Base-by-base conservation (phyloP, 306 rosid species). In the Malus asiatica region DNA sequence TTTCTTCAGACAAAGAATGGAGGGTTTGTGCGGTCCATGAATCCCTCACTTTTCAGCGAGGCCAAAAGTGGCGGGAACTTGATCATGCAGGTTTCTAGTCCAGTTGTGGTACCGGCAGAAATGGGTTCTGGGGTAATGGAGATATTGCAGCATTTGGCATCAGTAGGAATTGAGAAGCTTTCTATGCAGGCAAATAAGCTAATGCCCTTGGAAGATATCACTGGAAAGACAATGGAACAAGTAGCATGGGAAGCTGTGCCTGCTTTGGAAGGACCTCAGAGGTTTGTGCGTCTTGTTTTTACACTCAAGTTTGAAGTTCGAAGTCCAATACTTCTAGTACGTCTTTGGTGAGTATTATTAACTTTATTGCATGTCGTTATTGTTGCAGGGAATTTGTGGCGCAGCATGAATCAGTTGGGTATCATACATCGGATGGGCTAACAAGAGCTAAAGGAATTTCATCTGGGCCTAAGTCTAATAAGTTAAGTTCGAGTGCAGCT, bases 201-300 rank as follows among this genome's bases (percentile, higher is more conserved):
- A 66, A 89, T 95, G 97, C 97, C 97, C 53, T 81, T 95, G 73
- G 96, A 95, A 82, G 97, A 92, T 68, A 87, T 95, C 71, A 88
- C 99, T 61, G 97, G 99, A 71, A 95, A 92, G 83, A 92, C 93
- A 30, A 90, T 92, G 89, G 93, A 90, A 66, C 97, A 92, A 80
- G 86, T 95, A 77, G 96, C 97, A 48, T 82, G 97, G 96, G 99
- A 95, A 83, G 89, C 87, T 76, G 68, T 73, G 63, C 84, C 93
- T 62, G 48, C 78, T 77, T 82, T 87, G 77, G 88, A 89, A 72
- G 88, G 84, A 77, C 76, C 70, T 66, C 80, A 79, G 69, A 90
- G 97, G 99, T 92, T 75, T 76, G 87, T 77, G 46, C 27, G 29
- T 70, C 71, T 42, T n/a, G 38, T 80, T 75, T 84, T 35, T 18